Evolutionary conservation across 2,329 filamentous ascomycete genomes (phyloP).

Genomic region (Xylaria sp.): DNA sequence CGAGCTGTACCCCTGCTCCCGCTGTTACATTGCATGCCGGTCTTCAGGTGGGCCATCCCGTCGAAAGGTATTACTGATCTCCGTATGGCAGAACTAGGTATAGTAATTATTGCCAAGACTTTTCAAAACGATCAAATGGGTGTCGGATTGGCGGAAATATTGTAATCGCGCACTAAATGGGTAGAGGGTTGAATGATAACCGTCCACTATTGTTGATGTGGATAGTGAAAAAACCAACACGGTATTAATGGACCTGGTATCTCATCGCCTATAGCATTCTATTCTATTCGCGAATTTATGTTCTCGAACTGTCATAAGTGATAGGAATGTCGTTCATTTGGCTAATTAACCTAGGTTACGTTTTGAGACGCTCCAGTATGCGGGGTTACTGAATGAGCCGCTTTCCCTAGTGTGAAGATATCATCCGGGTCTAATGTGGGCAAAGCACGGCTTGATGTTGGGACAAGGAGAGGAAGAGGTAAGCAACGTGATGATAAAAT

Average conservation of each 20-base stretch:
- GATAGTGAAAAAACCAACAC: not conserved
- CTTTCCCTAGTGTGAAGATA: not conserved
- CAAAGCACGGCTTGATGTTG: not conserved
- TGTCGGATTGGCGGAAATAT: too few relatives aligned
- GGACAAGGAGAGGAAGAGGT: not conserved
- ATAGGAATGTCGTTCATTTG: not conserved
- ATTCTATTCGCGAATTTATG: not conserved
- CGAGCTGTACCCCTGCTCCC: slow-evolving; percentile 17
- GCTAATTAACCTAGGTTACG: slow-evolving; percentile 2
- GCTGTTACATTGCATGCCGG: slow-evolving; percentile 21
- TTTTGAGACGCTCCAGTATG: not conserved
- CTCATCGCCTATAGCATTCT: not conserved
- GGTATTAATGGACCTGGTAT: not conserved
- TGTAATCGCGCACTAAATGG: too few relatives aligned
- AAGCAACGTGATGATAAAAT: not conserved
- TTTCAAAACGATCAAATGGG: too few relatives aligned
- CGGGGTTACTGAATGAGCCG: slow-evolving; percentile 1
- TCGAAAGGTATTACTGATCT: not conserved
- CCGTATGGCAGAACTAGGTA: too few relatives aligned
- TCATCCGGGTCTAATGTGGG: not conserved
- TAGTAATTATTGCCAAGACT: too few relatives aligned
- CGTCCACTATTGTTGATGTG: not conserved
- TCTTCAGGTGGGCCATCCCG: not conserved
- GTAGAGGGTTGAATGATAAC: not conserved
- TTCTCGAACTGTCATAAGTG: not conserved